These are phyloP conservation scores for Cyclotella kingstonii DNA, from an alignment of 108 stramenopile genomes.

Conservation along the genomic window DNA sequence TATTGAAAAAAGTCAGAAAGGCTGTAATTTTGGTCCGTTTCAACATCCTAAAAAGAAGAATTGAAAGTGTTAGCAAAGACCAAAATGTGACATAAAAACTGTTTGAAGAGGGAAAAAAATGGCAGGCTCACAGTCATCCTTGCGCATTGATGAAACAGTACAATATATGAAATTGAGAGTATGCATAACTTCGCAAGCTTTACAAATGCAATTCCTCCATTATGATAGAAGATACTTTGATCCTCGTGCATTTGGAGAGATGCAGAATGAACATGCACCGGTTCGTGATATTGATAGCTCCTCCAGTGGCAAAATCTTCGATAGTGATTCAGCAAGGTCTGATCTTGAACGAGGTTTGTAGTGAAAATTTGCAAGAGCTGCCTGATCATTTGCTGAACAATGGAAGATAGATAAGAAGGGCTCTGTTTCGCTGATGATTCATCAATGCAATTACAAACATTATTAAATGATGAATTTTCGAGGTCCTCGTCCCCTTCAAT, in stretches of 20 bases:
- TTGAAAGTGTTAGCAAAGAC: background rate
- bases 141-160: conserved; percentile 48
- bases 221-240: background rate
- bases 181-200: conserved; percentile 58
- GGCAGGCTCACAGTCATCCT: conserved; percentile 29
- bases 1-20: conserved; percentile 49
- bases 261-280: background rate
- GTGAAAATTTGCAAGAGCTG: background rate
- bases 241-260: background rate
- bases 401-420: background rate
- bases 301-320: conserved; percentile 7
- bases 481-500: background rate
- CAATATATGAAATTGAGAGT: conserved; percentile 41
- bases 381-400: background rate
- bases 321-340: background rate
- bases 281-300: background rate
- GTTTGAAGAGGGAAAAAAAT: background rate
- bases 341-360: conserved; percentile 13
- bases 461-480: background rate
- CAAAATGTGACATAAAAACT: background rate
- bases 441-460: background rate
- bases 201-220: conserved; percentile 27
- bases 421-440: background rate
- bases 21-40: conserved; percentile 44
- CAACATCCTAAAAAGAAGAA: conserved; percentile 10